Percentiles rank a stretch among this genome's conserved stretches.
phyloP scores from a whole-genome alignment of 129 eudicot species.

The Saposhnikovia divaricata region DNA sequence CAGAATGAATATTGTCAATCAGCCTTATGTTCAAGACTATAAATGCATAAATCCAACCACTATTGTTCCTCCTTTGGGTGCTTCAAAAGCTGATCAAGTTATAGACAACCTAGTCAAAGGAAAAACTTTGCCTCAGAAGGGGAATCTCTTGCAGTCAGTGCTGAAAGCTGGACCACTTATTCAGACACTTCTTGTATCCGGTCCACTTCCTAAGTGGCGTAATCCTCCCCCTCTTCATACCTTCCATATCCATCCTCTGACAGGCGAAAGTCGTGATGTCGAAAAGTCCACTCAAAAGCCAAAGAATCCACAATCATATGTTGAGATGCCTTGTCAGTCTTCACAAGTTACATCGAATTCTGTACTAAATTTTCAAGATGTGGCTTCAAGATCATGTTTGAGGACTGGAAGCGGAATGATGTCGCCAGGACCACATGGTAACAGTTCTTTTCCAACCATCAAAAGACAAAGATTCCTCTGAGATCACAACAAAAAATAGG shows the following conservation, averaged over 20 bases:
- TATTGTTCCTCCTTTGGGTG: slow-evolving; percentile 12
- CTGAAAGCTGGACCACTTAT: slow-evolving; percentile 53
- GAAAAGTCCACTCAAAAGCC: slow-evolving; percentile 12
- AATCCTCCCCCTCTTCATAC: slow-evolving; percentile 43
- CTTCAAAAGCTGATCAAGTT: slow-evolving; percentile 26
- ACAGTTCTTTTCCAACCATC: slow-evolving; percentile 17
- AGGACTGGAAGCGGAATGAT: slow-evolving; percentile 15
- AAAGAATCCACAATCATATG: slow-evolving; percentile 17
- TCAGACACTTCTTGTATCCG: slow-evolving; percentile 40
- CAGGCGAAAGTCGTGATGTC: slow-evolving; percentile 17
- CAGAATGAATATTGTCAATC: slow-evolving; percentile 9
- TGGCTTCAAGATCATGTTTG: slow-evolving; percentile 17
- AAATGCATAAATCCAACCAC: background rate
- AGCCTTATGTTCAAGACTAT: slow-evolving; percentile 24
- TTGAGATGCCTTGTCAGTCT: slow-evolving; percentile 35
- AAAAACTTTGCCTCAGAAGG: slow-evolving; percentile 47
- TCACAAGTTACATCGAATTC: slow-evolving; percentile 24
- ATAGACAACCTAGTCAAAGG: slow-evolving; percentile 51
- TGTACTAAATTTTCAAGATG: slow-evolving; percentile 30
- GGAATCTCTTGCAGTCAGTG: slow-evolving; percentile 51
- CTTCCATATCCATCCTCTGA: slow-evolving; percentile 35
- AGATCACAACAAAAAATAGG: slow-evolving; percentile 9
- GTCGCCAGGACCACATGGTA: slow-evolving; percentile 14
- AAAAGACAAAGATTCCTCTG: slow-evolving; percentile 51
- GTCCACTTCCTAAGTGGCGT: slow-evolving; percentile 47